Conservation (phyloP, 371 early-diverging fungal species). For the Nematocida homosporus region DNA sequence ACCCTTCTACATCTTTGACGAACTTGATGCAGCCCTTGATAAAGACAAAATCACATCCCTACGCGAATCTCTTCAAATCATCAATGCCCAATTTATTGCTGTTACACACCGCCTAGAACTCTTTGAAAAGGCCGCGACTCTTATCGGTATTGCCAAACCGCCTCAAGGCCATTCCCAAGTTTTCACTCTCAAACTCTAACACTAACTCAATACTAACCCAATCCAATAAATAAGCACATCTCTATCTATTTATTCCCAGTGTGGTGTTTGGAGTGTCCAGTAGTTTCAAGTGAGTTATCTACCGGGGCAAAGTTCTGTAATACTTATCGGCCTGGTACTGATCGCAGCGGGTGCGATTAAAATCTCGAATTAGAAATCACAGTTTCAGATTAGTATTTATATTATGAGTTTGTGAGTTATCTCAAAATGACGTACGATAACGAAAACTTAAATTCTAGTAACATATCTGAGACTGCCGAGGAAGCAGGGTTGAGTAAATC, state of each 20-base stretch:
- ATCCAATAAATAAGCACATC: neutral
- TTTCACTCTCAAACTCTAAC: conserved; percentile 38
- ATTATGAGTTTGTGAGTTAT: too few relatives aligned
- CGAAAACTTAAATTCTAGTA: too few relatives aligned
- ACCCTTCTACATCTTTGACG: conserved; percentile 97
- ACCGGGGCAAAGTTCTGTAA: too few relatives aligned
- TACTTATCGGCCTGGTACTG: too few relatives aligned
- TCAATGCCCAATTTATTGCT: conserved; percentile 80
- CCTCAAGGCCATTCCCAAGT: conserved; percentile 52
- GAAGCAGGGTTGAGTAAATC: too few relatives aligned
- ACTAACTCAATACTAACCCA: too few relatives aligned
- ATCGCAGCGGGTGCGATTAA: too few relatives aligned
- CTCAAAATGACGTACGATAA: too few relatives aligned
- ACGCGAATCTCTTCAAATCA: conserved; percentile 76
- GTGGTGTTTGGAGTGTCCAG: too few relatives aligned
- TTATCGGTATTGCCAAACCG: conserved; percentile 83
- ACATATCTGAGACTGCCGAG: too few relatives aligned
- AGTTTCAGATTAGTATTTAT: too few relatives aligned
- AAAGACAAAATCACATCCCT: conserved; percentile 86
- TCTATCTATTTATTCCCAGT: neutral
- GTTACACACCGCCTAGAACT: conserved; percentile 88
- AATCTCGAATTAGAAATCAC: too few relatives aligned
- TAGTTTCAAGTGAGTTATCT: neutral
- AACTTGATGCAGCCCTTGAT: conserved; percentile 97
- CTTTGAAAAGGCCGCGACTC: conserved; percentile 82